Base-by-base conservation (phyloP, 2,329 filamentous ascomycete species). In the Pyrenochaeta sp. region DNA sequence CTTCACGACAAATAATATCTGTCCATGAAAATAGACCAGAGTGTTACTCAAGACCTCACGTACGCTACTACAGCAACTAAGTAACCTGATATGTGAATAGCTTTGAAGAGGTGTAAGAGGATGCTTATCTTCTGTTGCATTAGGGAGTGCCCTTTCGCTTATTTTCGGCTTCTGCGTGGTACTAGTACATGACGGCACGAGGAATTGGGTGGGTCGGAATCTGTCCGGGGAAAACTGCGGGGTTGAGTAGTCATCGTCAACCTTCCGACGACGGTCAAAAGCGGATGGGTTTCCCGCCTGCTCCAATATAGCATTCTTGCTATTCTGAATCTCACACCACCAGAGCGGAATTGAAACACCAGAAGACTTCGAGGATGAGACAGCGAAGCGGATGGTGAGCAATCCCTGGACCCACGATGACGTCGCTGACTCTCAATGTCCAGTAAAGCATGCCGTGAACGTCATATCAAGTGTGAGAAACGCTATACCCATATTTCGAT, bases 361-460 rank as follows among this genome's bases (percentile, higher is more conserved):
- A 23, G 36, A 32, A 35, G 24, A 28, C 34, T 35, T 35, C 14
- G 36, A 43, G 13, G 15, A 63, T 65, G 62, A 52, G 62, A 29
- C 62, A 65, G 45, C 44, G 61, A 41, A 65, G 62, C 35, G 61
- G 61, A 39, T 65, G 62, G 62, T 64, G 30, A 36, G 59, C 54
- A 22, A 13, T 48, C 32, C 13, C 18, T 28, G n/a, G 29, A 27
- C 29, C 21, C 22, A 36, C 34, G 17, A 39, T 45, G 32, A 44
- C 41, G 31, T 37, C 36, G 32, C 58, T 57, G 44, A 59, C 35
- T 27, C 28, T 28, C 3, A 22, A 22, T 35, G 24, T 18, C 39
- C 32, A 66, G 62, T 39, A 66, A 63, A 31, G 56, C 62, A 14
- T 66, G 62, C 38, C 58, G 62, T 35, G 61, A 66, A 51, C 59